phyloP scores from a whole-genome alignment of 1,284 basidiomycete species.

The Leucocoprinus gongylophorus region DNA sequence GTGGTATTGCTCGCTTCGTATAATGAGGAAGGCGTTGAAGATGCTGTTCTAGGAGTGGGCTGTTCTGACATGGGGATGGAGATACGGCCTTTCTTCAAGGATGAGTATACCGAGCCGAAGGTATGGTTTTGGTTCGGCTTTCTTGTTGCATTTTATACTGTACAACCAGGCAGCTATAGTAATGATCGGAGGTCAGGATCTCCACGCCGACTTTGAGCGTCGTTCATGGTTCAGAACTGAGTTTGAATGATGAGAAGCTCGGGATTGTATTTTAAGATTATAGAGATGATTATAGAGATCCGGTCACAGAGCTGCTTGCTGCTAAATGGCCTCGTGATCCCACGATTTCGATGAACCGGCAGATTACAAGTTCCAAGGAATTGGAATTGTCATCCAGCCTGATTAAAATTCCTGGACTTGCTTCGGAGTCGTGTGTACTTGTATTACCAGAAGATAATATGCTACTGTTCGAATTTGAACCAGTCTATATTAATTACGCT shows the following conservation, averaged over 20 bases:
- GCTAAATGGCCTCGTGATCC: slow-evolving; percentile 11
- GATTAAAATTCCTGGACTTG: not conserved
- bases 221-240: not conserved
- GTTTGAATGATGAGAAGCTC: slow-evolving; percentile 3
- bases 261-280: slow-evolving; percentile 9
- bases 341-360: slow-evolving; percentile 10
- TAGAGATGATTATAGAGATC: slow-evolving; percentile 3
- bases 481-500: slow-evolving; percentile 13
- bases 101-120: not conserved
- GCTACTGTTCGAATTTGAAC: slow-evolving; percentile 7
- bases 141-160: slow-evolving; percentile 12
- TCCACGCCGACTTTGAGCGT: not conserved
- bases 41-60: not conserved
- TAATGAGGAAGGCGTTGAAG: not conserved
- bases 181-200: slow-evolving; percentile 5
- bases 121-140: not conserved
- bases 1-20: not conserved
- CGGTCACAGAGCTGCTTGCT: not conserved
- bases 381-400: not conserved
- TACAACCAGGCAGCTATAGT: not conserved
- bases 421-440: slow-evolving; percentile 10
- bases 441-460: slow-evolving; percentile 7
- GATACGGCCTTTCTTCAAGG: not conserved
- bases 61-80: not conserved
- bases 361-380: not conserved